Base-by-base conservation (phyloP, 441 rosid genomes). In the Bruguiera hainesii region DNA sequence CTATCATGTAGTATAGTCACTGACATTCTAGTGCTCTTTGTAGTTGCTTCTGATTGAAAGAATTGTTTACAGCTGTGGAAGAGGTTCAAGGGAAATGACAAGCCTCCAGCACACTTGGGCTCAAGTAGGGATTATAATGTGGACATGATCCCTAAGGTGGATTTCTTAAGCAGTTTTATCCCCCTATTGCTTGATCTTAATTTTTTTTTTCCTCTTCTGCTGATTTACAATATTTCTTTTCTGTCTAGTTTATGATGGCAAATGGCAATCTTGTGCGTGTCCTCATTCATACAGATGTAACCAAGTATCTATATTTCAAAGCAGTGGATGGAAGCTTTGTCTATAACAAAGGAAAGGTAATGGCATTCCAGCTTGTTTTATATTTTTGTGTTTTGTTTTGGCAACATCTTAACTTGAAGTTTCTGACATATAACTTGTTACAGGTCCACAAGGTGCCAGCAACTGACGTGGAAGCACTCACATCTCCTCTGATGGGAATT, bases 361-460 rank as follows among this genome's bases (percentile, higher is more conserved):
- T 23, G 56, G 8, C 7, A 59, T 67, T 55, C 66, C 46, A 23
- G 19, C 59, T 23, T 55, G 5, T 37, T 31, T 19, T 33, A 16
- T 3, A 16, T 10, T 61, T n/a, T 37, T 19, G 42, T 23, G 19
- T 35, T 51, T 21, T 33, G 53, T 46, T 33, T 29, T 60, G 26
- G 18, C 15, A 59, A 60, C 11, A 6, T 60, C 1, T 20, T 7
- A 64, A 69, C 68, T 74, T 60, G 23, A 16, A 57, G 26, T 10
- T 53, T 37, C 33, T 31, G 33, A 31, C 33, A 31, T 31, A 31
- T 31, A 31, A 31, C 33, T 20, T 72, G 9, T 64, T 42, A 53
- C 71, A 92, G 98, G 91, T 89, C 65, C 91, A 92, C 75, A 92
- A 90, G 71, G 98, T 92, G 71, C 98, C 98, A 39, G 89, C 96